Evolutionary conservation across 2,329 filamentous ascomycete genomes (phyloP).

Genomic region (Hawksworthiomyces lignivorus): DNA sequence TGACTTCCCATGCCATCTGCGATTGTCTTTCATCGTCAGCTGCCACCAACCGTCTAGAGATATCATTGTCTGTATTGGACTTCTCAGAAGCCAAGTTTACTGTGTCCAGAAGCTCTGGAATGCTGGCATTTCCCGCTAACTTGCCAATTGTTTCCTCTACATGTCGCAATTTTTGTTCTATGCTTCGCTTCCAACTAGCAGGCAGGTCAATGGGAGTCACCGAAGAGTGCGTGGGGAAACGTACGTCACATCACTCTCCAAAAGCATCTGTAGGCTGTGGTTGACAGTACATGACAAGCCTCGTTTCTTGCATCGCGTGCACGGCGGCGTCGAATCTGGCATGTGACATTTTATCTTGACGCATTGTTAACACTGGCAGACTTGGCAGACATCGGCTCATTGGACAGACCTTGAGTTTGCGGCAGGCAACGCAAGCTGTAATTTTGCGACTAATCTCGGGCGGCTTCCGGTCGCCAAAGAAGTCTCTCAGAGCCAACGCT

Average conservation of each 20-base stretch:
- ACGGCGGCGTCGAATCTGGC: constrained; percentile 5
- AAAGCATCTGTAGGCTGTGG: constrained; percentile 3
- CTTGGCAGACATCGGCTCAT: too few species aligned
- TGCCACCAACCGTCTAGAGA: too few species aligned
- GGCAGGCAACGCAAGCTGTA: constrained; percentile 30
- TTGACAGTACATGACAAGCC: constrained; percentile 7
- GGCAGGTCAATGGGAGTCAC: background rate
- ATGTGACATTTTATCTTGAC: constrained; percentile 13
- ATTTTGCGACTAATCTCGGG: constrained; percentile 27
- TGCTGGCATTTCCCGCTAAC: too few species aligned
- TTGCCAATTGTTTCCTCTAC: too few species aligned
- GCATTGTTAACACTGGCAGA: too few species aligned
- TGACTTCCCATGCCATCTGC: constrained; percentile 5
- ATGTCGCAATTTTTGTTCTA: too few species aligned
- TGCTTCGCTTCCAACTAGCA: too few species aligned
- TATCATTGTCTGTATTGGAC: background rate
- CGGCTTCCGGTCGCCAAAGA: constrained; percentile 26
- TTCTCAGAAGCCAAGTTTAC: background rate
- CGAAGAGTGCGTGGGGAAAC: background rate
- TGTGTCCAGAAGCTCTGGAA: too few species aligned
- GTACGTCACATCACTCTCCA: constrained; percentile 1
- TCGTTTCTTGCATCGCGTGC: constrained; percentile 7
- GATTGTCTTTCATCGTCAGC: too few species aligned
- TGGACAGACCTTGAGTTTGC: constrained; percentile 27
- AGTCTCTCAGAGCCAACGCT: too few species aligned